Conservation (phyloP, 495 filamentous ascomycete species). For the Cercophora scortea region DNA sequence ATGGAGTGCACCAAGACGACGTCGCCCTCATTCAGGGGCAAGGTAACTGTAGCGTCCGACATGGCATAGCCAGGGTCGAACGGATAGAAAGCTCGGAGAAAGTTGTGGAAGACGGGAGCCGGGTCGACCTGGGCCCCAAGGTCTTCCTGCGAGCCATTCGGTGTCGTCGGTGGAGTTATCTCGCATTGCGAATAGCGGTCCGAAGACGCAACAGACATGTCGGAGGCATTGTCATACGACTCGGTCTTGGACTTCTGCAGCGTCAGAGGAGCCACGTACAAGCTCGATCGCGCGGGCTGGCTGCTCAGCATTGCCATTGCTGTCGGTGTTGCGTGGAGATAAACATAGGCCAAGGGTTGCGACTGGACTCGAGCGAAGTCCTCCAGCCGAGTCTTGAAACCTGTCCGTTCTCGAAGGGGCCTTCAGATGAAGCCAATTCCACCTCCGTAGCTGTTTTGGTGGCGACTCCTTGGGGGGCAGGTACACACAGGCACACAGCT, state of each 20-base stretch:
- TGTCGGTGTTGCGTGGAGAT: constrained; percentile 15
- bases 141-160: constrained; percentile 53
- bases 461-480: not conserved
- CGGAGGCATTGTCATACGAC: constrained; percentile 30
- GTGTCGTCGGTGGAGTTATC: constrained; percentile 69
- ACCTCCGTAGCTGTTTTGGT: constrained; percentile 1
- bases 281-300: constrained; percentile 45
- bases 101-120: constrained; percentile 79
- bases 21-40: constrained; percentile 83
- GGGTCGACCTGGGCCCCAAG: constrained; percentile 16
- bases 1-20: constrained; percentile 93
- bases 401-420: not conserved
- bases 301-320: constrained; percentile 46
- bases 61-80: constrained; percentile 70
- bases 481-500: too few relatives aligned
- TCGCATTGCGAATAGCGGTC: constrained; percentile 42
- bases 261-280: constrained; percentile 66
- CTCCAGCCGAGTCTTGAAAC: constrained; percentile 2
- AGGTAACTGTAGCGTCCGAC: constrained; percentile 70
- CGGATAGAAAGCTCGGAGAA: constrained; percentile 90
- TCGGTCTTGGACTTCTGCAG: constrained; percentile 50
- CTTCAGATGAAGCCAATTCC: not conserved
- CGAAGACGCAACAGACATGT: constrained; percentile 28
- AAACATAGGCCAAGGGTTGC: constrained; percentile 29
- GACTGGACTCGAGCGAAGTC: constrained; percentile 6